These are phyloP conservation scores for Nicotiana tabacum DNA, from an alignment of 257 asterid genomes.

Conservation along the genomic window DNA sequence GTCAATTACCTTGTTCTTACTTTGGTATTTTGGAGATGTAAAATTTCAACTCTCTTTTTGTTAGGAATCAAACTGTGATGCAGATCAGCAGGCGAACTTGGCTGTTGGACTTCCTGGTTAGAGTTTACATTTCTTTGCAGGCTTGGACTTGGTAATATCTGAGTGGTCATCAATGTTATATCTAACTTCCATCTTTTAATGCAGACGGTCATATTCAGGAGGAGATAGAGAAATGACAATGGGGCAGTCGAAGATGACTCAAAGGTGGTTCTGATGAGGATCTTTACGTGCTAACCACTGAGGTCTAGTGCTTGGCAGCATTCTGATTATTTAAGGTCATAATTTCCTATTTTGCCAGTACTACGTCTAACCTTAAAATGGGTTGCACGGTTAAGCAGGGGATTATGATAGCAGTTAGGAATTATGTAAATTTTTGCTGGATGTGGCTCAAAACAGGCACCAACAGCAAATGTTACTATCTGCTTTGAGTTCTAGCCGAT, in stretches of 20 bases:
- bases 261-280: not conserved
- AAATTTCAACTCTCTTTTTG: not conserved
- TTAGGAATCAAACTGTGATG: slow-evolving; percentile 83
- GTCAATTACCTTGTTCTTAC: not conserved
- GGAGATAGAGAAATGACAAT: slow-evolving; percentile 42
- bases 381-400: not conserved
- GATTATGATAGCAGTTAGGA: not conserved
- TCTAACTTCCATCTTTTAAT: slow-evolving; percentile 6
- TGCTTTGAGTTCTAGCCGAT: not conserved
- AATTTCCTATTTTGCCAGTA: not conserved
- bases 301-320: not conserved
- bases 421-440: not conserved
- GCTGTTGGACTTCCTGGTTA: slow-evolving; percentile 81
- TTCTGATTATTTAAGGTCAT: not conserved
- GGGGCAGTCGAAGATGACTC: not conserved
- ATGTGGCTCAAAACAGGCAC: not conserved
- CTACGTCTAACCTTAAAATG: too few relatives aligned
- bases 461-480: not conserved
- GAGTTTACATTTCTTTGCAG: not conserved
- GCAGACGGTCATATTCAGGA: slow-evolving; percentile 79
- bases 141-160: not conserved
- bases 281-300: not conserved
- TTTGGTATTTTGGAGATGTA: not conserved
- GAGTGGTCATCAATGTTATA: not conserved
- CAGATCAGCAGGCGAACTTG: slow-evolving; percentile 89